These are phyloP conservation scores for Tetratostichococcus sp. DNA, from an alignment of 139 green algal genomes.

Conservation along the genomic window DNA sequence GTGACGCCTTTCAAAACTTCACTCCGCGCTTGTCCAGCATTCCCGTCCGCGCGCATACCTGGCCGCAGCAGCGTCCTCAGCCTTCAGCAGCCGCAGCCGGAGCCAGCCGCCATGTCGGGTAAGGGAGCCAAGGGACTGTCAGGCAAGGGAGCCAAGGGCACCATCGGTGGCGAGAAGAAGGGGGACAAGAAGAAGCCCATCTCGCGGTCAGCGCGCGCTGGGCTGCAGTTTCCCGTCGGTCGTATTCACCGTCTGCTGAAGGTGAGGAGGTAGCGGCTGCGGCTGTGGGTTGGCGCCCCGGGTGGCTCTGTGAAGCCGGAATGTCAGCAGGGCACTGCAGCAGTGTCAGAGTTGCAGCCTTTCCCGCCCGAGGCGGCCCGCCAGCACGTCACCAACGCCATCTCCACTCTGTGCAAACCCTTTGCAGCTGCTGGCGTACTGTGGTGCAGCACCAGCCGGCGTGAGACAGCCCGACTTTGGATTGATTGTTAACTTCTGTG, in stretches of 20 bases:
- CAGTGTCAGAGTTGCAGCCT: no score
- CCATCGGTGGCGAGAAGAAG: conserved; percentile 60
- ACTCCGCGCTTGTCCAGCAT: not conserved
- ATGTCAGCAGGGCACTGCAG: no score
- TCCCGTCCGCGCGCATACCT: not conserved
- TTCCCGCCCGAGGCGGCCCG: no score
- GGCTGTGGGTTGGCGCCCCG: no score
- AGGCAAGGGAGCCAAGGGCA: conserved; percentile 94
- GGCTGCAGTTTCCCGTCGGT: conserved; percentile 96
- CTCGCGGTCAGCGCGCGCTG: conserved; percentile 78
- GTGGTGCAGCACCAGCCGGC: no score
- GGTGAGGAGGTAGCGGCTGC: no score
- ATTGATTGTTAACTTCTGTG: not conserved
- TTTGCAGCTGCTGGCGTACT: no score
- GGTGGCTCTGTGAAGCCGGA: no score
- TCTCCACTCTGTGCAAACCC: no score
- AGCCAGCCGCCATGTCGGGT: conserved; percentile 53
- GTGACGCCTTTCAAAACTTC: no score
- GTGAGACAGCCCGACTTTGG: not conserved
- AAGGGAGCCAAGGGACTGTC: conserved; percentile 89
- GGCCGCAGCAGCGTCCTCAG: not conserved
- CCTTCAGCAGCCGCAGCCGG: not conserved
- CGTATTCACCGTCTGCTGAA: conserved; percentile 97
- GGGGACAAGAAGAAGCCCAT: conserved; percentile 83
- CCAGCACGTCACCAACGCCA: no score